Evolutionary conservation across 129 eudicot species (phyloP).

Genomic region (Mikania micrantha): DNA sequence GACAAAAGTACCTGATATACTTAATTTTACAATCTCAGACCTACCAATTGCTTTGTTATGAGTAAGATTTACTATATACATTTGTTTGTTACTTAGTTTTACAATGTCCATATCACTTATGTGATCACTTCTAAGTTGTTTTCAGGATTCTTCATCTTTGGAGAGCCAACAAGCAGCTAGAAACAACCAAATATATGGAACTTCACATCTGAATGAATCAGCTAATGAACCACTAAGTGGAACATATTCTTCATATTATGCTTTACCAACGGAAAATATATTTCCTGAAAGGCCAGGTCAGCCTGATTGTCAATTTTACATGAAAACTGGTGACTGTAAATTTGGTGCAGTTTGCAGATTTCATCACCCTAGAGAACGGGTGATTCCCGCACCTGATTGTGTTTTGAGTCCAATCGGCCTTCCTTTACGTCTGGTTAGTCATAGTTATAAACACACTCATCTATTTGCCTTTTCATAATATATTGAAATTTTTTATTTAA

Average conservation of each 20-base stretch:
- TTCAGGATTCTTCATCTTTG: constrained; percentile 70
- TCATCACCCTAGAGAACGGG: constrained; percentile 92
- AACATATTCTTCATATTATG: constrained; percentile 52
- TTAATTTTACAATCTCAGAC: neutral
- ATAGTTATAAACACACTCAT: neutral
- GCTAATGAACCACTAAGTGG: constrained; percentile 41
- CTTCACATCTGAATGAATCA: constrained; percentile 49
- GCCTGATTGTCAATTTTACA: constrained; percentile 92
- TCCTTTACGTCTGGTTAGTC: constrained; percentile 89
- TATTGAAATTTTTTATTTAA: neutral
- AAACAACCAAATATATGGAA: constrained; percentile 45
- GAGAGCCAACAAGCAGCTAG: constrained; percentile 62
- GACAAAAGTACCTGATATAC: neutral
- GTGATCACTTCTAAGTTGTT: no score
- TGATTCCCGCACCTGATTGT: constrained; percentile 83
- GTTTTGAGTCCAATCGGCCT: constrained; percentile 83
- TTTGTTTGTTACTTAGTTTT: neutral
- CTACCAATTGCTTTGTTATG: no score
- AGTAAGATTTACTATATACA: no score
- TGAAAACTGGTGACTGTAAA: constrained; percentile 99
- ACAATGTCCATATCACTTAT: no score
- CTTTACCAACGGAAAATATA: constrained; percentile 66
- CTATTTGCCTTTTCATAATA: neutral
- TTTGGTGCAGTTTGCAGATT: constrained; percentile 95
- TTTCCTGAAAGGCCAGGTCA: constrained; percentile 99